These are phyloP conservation scores for Saccharomyces kudriavzevii DNA, from an alignment of 805 yeast species.

Conservation along the genomic window DNA sequence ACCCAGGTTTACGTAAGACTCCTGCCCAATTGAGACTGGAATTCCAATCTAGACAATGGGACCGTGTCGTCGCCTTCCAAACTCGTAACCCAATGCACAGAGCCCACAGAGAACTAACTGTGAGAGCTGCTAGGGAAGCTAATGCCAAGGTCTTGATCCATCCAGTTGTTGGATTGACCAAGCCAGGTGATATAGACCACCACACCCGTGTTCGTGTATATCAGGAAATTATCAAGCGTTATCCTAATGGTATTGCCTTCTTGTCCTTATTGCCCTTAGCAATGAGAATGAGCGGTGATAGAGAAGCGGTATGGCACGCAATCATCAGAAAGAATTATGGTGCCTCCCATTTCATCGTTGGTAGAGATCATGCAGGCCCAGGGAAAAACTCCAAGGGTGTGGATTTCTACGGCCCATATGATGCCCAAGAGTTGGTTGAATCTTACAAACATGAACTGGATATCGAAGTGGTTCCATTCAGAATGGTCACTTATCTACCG, in stretches of 20 bases:
- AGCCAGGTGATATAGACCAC: constrained; percentile 96
- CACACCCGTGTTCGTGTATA: constrained; percentile 95
- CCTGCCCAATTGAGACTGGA: constrained; percentile 86
- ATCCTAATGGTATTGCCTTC: constrained; percentile 90
- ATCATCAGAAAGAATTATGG: constrained; percentile 94
- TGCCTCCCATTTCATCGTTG: constrained; percentile 94
- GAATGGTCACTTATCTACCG: constrained; percentile 94
- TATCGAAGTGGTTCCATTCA: constrained; percentile 88
- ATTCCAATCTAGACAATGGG: constrained; percentile 76
- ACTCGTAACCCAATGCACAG: constrained; percentile 98
- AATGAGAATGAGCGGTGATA: constrained; percentile 98
- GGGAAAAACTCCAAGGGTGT: constrained; percentile 82
- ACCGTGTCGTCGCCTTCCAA: constrained; percentile 89
- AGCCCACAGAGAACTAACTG: constrained; percentile 93
- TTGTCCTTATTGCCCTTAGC: constrained; percentile 85
- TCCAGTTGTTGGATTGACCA: constrained; percentile 94
- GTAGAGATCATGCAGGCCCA: constrained; percentile 98
- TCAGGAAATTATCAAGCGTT: constrained; percentile 83
- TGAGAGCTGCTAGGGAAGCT: constrained; percentile 90
- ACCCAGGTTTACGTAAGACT: constrained; percentile 76
- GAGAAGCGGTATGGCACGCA: constrained; percentile 98
- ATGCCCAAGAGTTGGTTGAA: constrained; percentile 85
- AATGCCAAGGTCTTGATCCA: constrained; percentile 84
- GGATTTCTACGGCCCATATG: constrained; percentile 95
- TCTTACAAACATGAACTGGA: constrained; percentile 67